Base-by-base conservation (phyloP, 805 yeast genomes). In the Candida saitoana region DNA sequence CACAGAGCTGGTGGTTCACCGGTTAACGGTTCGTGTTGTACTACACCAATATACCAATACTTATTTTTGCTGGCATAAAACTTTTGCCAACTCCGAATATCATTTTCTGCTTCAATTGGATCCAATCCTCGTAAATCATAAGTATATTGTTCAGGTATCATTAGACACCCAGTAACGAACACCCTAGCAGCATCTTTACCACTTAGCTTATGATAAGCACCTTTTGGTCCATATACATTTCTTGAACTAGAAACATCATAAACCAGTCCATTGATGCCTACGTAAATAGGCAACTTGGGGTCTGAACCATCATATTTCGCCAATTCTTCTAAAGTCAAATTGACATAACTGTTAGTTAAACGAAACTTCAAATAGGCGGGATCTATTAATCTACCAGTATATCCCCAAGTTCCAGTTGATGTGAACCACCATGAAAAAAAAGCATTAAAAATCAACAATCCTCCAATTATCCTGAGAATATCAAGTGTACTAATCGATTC, bases 161-260 rank as follows among this genome's bases (percentile, higher is more conserved):
- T 56, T 44, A 84, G 78, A 51, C 89, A 84, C 2, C 90, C 90
- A 1, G 87, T 84, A 3, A 76, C 80, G 51, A 74, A 82, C 15
- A 84, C 84, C 20, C 90, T 63, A 2, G 88, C 81, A 31, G 79
- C 76, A 57, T 84, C 93, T 34, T 63, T 63, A 1, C 91, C 93
- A 24, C 81, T 72, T 51, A 84, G 74, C 33, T 70, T 61, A 7
- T 66, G 51, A 55, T 84, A 84, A 0, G 77, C 53, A 11, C 60
- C 60, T 0, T 67, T 60, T 1, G 81, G 80, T 0, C 84, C 85
- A 55, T 84, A 84, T 2, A 80, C 61, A 4, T 55, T 62, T 1
- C 69, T 61, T 9, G 74, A 63, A 0, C 71, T 59, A 1, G 79
- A 62, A 5, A 84, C 93, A 52, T 84, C 91, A 51, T 67, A 84